Percentiles rank a stretch among this genome's conserved stretches.
Evolutionary conservation across 306 rosid species (phyloP).

Genomic region (Inga leiocalycina): DNA sequence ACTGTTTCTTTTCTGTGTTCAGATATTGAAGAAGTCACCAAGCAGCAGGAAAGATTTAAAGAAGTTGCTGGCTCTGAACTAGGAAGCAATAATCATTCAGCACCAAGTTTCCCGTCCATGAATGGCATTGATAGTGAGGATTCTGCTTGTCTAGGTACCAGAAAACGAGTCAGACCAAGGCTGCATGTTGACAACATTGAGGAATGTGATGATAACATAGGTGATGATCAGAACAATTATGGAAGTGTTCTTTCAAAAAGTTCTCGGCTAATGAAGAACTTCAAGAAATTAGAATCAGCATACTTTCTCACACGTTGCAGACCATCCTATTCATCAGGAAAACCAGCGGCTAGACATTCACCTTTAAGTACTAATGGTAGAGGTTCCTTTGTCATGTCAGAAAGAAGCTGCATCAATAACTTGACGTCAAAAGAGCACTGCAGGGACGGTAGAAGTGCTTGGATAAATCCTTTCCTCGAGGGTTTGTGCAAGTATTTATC

Average conservation of each 20-base stretch:
- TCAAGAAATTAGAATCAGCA: slow-evolving; percentile 87
- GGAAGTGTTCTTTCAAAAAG: slow-evolving; percentile 59
- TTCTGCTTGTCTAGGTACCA: slow-evolving; percentile 59
- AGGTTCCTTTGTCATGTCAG: slow-evolving; percentile 61
- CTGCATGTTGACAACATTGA: slow-evolving; percentile 42
- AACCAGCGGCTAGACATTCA: slow-evolving; percentile 54
- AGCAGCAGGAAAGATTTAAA: slow-evolving; percentile 65
- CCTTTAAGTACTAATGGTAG: slow-evolving; percentile 68
- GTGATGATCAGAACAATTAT: slow-evolving; percentile 45
- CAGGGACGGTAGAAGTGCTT: slow-evolving; percentile 67
- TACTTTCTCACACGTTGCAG: slow-evolving; percentile 83
- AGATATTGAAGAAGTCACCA: slow-evolving; percentile 84
- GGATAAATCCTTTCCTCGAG: slow-evolving; percentile 96
- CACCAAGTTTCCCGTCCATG: slow-evolving; percentile 65
- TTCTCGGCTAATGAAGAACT: slow-evolving; percentile 87
- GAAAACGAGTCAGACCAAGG: slow-evolving; percentile 78
- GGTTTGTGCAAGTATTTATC: slow-evolving; percentile 97
- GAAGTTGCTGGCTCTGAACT: slow-evolving; percentile 55
- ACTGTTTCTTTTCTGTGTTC: slow-evolving; percentile 81
- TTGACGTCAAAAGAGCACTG: slow-evolving; percentile 58
- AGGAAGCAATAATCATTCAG: slow-evolving; percentile 50
- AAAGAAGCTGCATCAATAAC: slow-evolving; percentile 74
- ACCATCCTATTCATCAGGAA: slow-evolving; percentile 52
- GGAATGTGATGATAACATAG: slow-evolving; percentile 65
- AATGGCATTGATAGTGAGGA: slow-evolving; percentile 57